Evolutionary conservation across 768 basidiomycete genomes (phyloP), one percentile per base, ranked within the genome.

Genomic region (Cystobasidium onofrii): DNA sequence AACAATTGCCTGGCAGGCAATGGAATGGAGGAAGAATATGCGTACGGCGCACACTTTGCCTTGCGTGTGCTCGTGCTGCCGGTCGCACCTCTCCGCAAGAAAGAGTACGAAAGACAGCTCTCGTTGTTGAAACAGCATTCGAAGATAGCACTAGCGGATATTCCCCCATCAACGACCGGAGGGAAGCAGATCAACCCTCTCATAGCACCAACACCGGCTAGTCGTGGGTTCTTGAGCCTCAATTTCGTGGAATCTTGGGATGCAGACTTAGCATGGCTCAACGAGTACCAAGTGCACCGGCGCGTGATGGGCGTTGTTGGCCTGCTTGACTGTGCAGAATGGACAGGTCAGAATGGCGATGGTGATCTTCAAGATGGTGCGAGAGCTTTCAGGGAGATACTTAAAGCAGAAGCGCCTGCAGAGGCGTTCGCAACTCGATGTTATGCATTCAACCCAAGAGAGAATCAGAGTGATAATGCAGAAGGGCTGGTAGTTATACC

Each of bases 221-320:
- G 69, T 55, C 29, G 69, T 34, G 69, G 69, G 10, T 60, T 57
- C 25, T 36, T 71, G 31, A 71, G 61, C 69, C 33, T 71, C 33
- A 36, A 60, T n/a, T 71, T 71, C 29, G 69, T 71, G 15, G 33
- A 60, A 44, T 7, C 27, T 12, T 71, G 69, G 69, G 69, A 71
- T 55, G 36, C 33, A 33, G 55, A 71, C 85, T 88, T 52, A 84
- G 94, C 55, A 83, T 97, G 76, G 86, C 77, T 79, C 41, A 54
- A 77, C 64, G 83, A 76, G 55, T 81, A 74, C 63, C 81, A 87
- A 50, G 86, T 87, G 62, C 93, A 89, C 1, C 87, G 89, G 75
- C 92, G 92, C 74, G 88, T 92, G 1, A 83, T 97, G 20, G 92
- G 89, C 25, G 88, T 95, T 66, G 88, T 99, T 78, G 96, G 94